Conservation (phyloP, 495 filamentous ascomycete species). For the Talaromyces adpressus region DNA sequence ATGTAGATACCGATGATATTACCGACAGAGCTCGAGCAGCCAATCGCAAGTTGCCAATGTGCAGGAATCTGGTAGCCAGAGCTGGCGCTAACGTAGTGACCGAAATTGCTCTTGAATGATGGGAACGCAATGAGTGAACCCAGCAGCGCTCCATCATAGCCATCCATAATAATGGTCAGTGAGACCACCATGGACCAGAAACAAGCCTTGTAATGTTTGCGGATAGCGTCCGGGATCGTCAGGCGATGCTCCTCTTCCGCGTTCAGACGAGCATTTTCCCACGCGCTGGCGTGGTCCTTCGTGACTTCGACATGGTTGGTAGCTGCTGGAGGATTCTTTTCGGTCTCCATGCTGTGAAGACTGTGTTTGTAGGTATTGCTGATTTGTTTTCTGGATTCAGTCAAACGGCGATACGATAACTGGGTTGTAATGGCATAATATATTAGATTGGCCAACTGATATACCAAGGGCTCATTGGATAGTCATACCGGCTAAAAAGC, state of each 20-base stretch:
- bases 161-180: slow-evolving; percentile 42
- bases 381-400: neutral
- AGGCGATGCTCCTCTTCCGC: slow-evolving; percentile 17
- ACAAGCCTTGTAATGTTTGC: slow-evolving; percentile 38
- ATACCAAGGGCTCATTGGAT: no score
- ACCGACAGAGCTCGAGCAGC: slow-evolving; percentile 39
- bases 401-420: no score
- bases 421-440: no score
- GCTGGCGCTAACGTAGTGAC: slow-evolving; percentile 31
- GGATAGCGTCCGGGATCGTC: slow-evolving; percentile 13
- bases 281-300: neutral
- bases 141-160: slow-evolving; percentile 38
- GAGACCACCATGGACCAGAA: slow-evolving; percentile 36
- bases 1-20: slow-evolving; percentile 19
- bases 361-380: neutral
- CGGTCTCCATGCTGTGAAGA: neutral
- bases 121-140: slow-evolving; percentile 28
- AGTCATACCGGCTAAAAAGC: no score
- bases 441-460: neutral
- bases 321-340: neutral
- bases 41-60: slow-evolving; percentile 60
- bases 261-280: slow-evolving; percentile 14
- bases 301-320: slow-evolving; percentile 3
- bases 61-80: slow-evolving; percentile 52
- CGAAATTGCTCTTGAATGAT: slow-evolving; percentile 54